phyloP scores from a whole-genome alignment of 2,329 filamentous ascomycete genomes.

The Fusarium globosum region DNA sequence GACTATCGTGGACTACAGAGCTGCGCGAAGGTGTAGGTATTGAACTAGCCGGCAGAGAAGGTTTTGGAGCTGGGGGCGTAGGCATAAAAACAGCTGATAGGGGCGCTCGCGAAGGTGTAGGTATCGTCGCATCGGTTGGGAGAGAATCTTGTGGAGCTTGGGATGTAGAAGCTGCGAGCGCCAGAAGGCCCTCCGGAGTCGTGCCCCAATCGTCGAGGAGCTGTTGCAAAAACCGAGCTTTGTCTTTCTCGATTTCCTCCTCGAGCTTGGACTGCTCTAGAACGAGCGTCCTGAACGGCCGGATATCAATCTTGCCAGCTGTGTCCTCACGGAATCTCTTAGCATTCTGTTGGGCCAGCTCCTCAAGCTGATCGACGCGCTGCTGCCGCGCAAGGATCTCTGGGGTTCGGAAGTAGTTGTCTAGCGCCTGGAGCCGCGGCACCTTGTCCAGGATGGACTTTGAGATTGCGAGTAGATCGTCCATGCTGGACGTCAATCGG shows the following conservation, averaged over 20 bases:
- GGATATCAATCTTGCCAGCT: neutral
- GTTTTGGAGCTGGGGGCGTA: neutral
- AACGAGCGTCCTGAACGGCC: neutral
- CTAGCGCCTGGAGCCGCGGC: constrained; percentile 45
- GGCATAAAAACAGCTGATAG: neutral
- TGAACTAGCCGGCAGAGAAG: neutral
- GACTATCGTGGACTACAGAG: neutral
- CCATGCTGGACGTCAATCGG: neutral
- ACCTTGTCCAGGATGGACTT: neutral
- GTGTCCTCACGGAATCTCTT: constrained; percentile 2
- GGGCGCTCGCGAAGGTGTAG: neutral
- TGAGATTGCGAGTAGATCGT: neutral
- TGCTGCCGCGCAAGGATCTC: neutral
- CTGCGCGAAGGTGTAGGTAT: constrained; percentile 4
- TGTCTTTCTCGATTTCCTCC: neutral
- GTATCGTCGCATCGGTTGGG: neutral
- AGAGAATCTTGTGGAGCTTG: neutral
- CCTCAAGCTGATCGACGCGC: neutral
- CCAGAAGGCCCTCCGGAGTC: neutral
- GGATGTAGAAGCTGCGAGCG: neutral
- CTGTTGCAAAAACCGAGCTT: neutral
- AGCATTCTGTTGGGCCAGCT: neutral
- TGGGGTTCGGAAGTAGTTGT: neutral
- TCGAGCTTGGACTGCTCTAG: neutral
- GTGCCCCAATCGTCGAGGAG: neutral